Evolutionary conservation across 495 filamentous ascomycete genomes (phyloP), one percentile per base, ranked within the genome.

Genomic region (Astrothelium subdiscretum): DNA sequence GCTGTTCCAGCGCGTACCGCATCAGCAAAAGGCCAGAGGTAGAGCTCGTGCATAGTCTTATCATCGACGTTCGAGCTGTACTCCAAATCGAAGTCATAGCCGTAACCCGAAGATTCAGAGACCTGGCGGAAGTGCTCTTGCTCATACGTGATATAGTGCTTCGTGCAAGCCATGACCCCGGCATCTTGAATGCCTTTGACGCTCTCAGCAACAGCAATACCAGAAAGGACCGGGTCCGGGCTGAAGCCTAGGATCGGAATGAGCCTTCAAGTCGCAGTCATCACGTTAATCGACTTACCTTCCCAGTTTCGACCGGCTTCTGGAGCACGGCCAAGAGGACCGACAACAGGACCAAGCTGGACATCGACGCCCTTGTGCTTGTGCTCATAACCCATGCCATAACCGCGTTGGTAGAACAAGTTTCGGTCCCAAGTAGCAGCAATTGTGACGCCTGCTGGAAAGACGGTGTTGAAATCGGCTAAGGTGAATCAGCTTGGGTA

Each of bases 41-140:
- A 98, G 38, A 94, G 70, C 73, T 98, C 94, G 73, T 98, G 94
- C 83, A 98, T 83, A 2, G 92, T 95, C 71, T 83, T 86, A 74
- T 98, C 94, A 70, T 97, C 94, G 18, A 97, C 76, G 70, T 97
- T 98, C 18, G 86, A 84, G 69, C 89, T 94, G 4, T 86, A 57
- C 29, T 79, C 76, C 59, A 92, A 82, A 27, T 68, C 72, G 61
- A 90, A 86, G 63, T 86, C 79, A 70, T 79, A 86, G 2, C 85
- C 85, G 63, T 82, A 87, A 18, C 76, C 79, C 51, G 71, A 71
- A 2, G 84, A 80, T 70, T 91, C 87, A n/a, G 76, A 72, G 6
- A 62, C 62, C 71, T 94, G 87, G 62, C 94, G 87, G 79, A 95
- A 96, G 72, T 95, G 74, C 63, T 77, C 75, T 65, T 77, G 74